phyloP scores from a whole-genome alignment of 805 yeast species.

The Candida nemodendra region DNA sequence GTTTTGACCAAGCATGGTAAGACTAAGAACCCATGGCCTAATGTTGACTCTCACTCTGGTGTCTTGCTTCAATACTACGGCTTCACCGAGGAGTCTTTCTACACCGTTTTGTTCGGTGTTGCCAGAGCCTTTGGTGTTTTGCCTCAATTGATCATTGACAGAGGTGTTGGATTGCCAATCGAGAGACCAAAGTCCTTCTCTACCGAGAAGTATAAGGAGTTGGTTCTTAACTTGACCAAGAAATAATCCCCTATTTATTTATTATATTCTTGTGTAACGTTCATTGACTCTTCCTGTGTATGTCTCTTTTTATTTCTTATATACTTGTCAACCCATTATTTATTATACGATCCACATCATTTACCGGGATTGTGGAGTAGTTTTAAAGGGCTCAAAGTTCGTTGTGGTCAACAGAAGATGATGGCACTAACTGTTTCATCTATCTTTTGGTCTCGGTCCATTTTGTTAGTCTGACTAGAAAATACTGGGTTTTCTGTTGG shows the following conservation, averaged over 20 bases:
- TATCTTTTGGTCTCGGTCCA: no score
- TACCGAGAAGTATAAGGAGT: slow-evolving; percentile 85
- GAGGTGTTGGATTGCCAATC: slow-evolving; percentile 78
- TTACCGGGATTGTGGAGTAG: no score
- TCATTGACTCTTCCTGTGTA: slow-evolving; percentile 1
- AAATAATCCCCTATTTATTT: slow-evolving; percentile 10
- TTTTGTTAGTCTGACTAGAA: no score
- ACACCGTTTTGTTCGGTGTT: slow-evolving; percentile 85
- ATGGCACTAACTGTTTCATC: no score
- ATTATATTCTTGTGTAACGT: slow-evolving; percentile 2
- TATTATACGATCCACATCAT: no score
- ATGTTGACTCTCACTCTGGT: slow-evolving; percentile 87
- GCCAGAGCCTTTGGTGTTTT: slow-evolving; percentile 84
- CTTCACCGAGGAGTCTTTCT: slow-evolving; percentile 75
- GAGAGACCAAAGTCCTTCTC: slow-evolving; percentile 94
- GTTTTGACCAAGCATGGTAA: slow-evolving; percentile 82
- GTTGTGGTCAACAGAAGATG: no score
- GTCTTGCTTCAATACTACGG: slow-evolving; percentile 84
- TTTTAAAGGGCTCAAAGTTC: no score
- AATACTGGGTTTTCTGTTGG: no score
- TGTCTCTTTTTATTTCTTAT: slow-evolving; percentile 3
- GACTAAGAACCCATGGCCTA: slow-evolving; percentile 93
- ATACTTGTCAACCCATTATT: slow-evolving; percentile 1
- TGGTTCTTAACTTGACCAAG: slow-evolving; percentile 47
- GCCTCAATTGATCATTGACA: slow-evolving; percentile 81